These are phyloP conservation scores for Phytopythium boreale DNA, from an alignment of 352 stramenopile genomes.

Conservation along the genomic window DNA sequence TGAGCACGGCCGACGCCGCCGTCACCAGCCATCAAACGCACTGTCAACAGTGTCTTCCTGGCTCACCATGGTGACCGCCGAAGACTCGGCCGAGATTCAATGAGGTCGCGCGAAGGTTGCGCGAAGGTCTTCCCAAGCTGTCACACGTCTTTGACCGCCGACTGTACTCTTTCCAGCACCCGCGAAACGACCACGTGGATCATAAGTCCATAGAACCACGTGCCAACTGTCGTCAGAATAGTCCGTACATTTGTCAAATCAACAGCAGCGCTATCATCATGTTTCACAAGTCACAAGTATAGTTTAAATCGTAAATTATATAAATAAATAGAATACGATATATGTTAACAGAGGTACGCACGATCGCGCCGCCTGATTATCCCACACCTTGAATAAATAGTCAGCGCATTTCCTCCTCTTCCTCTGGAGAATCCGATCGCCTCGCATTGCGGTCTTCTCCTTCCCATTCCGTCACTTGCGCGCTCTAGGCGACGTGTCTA, in stretches of 20 bases:
- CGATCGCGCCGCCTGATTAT: background rate
- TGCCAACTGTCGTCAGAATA: background rate
- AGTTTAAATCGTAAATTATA: background rate
- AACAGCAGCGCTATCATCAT: background rate
- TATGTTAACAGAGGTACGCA: background rate
- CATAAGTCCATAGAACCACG: background rate
- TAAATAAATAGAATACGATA: background rate
- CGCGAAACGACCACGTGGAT: conserved; percentile 1
- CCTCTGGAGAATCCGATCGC: background rate
- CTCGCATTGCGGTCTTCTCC: background rate
- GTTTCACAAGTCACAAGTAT: background rate
- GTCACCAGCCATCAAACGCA: background rate
- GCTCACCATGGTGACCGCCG: background rate
- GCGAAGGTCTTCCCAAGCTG: conserved; percentile 7
- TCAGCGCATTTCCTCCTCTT: background rate
- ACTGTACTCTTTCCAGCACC: background rate
- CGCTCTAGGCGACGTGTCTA: background rate
- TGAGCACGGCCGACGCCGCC: background rate
- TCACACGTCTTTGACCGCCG: background rate
- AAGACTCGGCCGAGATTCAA: conserved; percentile 1
- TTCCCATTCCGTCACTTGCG: background rate
- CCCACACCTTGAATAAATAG: background rate
- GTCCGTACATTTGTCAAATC: background rate
- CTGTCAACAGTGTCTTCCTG: background rate
- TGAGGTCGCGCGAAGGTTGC: conserved; percentile 7